These are phyloP conservation scores for Actinomortierella wolfii DNA, from an alignment of 371 early-diverging fungal species.

Conservation along the genomic window DNA sequence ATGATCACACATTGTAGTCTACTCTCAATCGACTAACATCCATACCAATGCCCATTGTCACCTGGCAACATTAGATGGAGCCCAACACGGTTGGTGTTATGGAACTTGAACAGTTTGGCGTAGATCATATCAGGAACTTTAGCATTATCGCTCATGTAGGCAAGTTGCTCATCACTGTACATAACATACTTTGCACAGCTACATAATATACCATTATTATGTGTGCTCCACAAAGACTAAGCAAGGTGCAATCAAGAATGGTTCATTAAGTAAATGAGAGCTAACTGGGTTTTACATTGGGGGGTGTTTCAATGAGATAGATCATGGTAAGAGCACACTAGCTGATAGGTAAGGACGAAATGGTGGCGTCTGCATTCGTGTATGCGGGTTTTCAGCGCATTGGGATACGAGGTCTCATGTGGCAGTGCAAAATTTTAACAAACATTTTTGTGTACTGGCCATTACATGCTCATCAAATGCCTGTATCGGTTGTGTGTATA, in stretches of 20 bases:
- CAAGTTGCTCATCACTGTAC: constrained; percentile 26
- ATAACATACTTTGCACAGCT: neutral
- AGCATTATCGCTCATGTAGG: constrained; percentile 97
- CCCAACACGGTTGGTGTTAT: constrained; percentile 29
- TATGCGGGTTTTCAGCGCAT: neutral
- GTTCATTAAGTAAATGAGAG: neutral
- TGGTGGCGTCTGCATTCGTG: neutral
- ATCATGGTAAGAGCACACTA: constrained; percentile 95
- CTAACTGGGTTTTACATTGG: neutral
- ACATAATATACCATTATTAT: neutral
- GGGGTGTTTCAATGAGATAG: constrained; percentile 45
- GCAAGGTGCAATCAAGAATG: neutral
- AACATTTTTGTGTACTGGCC: neutral
- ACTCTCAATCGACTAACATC: too few relatives aligned
- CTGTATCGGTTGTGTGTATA: neutral
- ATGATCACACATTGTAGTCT: too few relatives aligned
- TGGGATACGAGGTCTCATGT: constrained; percentile 2
- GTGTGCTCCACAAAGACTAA: too few relatives aligned
- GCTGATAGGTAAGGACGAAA: constrained; percentile 72
- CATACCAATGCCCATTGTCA: too few relatives aligned
- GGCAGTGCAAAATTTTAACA: neutral
- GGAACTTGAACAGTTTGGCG: constrained; percentile 64
- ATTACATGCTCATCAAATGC: constrained; percentile 1
- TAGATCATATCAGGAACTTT: constrained; percentile 92
- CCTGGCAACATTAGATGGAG: too few relatives aligned